Percentiles rank a stretch among this genome's conserved stretches.
These are phyloP conservation scores for Sparassis latifolia DNA, from an alignment of 1,284 basidiomycete species.

Conservation along the genomic window DNA sequence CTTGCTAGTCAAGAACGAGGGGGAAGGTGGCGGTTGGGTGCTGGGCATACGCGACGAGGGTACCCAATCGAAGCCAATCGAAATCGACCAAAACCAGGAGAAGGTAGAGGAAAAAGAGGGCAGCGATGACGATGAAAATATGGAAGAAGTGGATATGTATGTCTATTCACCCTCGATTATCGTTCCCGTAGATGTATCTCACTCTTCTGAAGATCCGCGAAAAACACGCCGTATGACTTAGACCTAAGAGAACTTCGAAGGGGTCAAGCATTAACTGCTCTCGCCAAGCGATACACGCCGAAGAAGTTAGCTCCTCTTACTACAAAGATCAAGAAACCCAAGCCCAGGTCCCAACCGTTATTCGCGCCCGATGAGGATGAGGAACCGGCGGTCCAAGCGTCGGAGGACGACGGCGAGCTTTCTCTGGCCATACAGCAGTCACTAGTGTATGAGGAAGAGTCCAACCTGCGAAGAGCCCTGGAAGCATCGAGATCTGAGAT, in stretches of 20 bases:
- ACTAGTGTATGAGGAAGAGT: constrained; percentile 31
- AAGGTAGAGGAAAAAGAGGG: constrained; percentile 23
- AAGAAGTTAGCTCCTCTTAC: constrained; percentile 32
- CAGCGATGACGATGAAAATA: constrained; percentile 53
- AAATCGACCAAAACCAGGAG: constrained; percentile 57
- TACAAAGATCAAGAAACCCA: constrained; percentile 25
- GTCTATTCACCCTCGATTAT: constrained; percentile 14
- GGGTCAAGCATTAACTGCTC: constrained; percentile 59
- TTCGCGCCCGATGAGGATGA: constrained; percentile 55
- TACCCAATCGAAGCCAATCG: constrained; percentile 79
- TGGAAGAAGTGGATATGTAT: constrained; percentile 75
- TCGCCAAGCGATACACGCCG: constrained; percentile 49
- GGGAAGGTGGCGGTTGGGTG: constrained; percentile 86
- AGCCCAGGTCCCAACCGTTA: constrained; percentile 32
- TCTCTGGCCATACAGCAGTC: constrained; percentile 58
- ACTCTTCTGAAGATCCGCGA: neutral
- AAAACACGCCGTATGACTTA: constrained; percentile 37
- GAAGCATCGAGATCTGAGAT: constrained; percentile 21
- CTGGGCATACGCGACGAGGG: constrained; percentile 84
- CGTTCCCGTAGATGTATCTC: neutral
- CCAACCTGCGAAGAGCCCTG: constrained; percentile 24
- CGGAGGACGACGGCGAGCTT: constrained; percentile 42
- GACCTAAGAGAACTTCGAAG: constrained; percentile 67
- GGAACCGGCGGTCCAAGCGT: constrained; percentile 11
- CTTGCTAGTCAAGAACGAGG: constrained; percentile 86